Conservation (phyloP, 768 basidiomycete genomes). For the Psilocybe azurescens region DNA sequence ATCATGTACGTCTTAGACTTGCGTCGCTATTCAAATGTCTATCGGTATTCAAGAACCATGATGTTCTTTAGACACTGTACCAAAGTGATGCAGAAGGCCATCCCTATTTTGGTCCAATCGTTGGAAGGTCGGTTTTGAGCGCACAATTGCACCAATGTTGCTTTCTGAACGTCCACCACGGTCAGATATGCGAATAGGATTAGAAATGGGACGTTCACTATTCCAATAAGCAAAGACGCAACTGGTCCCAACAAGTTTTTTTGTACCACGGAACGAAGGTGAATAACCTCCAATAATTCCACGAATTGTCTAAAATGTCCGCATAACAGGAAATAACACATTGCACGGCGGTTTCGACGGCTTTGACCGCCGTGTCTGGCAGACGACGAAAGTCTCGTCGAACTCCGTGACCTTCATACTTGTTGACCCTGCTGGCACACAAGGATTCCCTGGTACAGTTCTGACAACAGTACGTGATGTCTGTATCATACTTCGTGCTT, state of each 20-base stretch:
- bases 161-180: not conserved
- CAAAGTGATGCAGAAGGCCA: constrained; percentile 38
- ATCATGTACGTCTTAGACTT: constrained; percentile 33
- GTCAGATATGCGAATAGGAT: constrained; percentile 49
- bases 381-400: constrained; percentile 32
- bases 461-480: constrained; percentile 30
- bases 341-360: constrained; percentile 53
- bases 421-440: constrained; percentile 44
- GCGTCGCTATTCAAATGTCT: too few species aligned
- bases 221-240: constrained; percentile 45
- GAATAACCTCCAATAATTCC: constrained; percentile 9
- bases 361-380: constrained; percentile 50
- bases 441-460: constrained; percentile 55
- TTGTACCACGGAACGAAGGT: constrained; percentile 45
- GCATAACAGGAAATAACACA: constrained; percentile 41
- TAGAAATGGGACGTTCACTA: constrained; percentile 48
- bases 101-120: constrained; percentile 47
- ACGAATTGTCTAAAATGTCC: not conserved
- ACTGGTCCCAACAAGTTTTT: constrained; percentile 41
- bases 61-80: constrained; percentile 34
- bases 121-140: constrained; percentile 36
- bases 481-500: not conserved
- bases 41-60: not conserved
- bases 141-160: not conserved
- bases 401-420: constrained; percentile 47